Evolutionary conservation across 129 eudicot genomes (phyloP).

Genomic region (Tanacetum coccineum): DNA sequence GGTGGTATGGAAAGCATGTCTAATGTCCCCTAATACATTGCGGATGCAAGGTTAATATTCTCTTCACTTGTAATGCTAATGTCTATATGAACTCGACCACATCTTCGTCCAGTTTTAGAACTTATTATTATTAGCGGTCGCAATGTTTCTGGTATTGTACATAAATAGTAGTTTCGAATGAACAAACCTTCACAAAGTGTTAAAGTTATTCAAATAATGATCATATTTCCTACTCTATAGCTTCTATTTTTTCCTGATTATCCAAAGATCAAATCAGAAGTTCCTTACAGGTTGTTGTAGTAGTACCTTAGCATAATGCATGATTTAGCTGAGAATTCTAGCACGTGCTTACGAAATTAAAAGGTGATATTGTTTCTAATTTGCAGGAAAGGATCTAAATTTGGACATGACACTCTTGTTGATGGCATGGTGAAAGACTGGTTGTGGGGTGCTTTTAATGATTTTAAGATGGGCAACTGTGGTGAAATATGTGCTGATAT

Average conservation of each 20-base stretch:
- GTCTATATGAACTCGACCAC: not conserved
- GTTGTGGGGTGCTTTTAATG: no score
- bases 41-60: slow-evolving; percentile 64
- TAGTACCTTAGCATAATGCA: not conserved
- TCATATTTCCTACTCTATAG: no score
- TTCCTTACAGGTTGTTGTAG: not conserved
- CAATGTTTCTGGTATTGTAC: not conserved
- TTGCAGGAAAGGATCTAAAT: not conserved
- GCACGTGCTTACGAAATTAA: not conserved
- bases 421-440: not conserved
- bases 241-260: no score
- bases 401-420: not conserved
- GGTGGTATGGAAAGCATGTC: slow-evolving; percentile 99
- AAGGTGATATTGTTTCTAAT: not conserved
- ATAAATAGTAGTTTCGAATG: no score
- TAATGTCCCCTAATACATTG: slow-evolving; percentile 73
- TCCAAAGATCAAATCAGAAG: no score
- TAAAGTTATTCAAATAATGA: no score
- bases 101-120: not conserved
- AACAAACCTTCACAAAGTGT: no score
- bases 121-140: no score
- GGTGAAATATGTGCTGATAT: no score
- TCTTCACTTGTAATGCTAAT: slow-evolving; percentile 14
- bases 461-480: no score
- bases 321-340: not conserved